phyloP scores from a whole-genome alignment of 257 asterid species.

The Primulina huaijiensis region DNA sequence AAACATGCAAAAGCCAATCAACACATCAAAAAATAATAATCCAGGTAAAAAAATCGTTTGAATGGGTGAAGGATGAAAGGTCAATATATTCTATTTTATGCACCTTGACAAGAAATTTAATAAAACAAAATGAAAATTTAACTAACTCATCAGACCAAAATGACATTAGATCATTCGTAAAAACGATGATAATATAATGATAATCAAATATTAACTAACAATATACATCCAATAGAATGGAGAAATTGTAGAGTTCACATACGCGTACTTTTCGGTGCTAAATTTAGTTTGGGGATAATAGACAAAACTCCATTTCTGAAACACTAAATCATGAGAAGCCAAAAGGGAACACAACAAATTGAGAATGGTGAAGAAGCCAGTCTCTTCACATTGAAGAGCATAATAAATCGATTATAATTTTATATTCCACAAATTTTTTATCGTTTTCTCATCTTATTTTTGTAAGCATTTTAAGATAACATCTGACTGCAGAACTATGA shows the following conservation, averaged over 20 bases:
- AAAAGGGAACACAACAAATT: neutral
- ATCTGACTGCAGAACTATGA: neutral
- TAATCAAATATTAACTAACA: constrained; percentile 4
- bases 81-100: neutral
- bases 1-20: constrained; percentile 19
- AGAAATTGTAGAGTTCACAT: neutral
- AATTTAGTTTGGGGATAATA: neutral
- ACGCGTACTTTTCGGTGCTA: neutral
- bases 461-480: no score
- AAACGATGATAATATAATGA: neutral
- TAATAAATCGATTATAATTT: neutral
- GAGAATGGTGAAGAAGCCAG: neutral
- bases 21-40: constrained; percentile 5
- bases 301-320: neutral
- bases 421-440: neutral
- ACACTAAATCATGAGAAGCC: neutral
- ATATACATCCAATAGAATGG: constrained; percentile 7
- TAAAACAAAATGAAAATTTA: constrained; percentile 12
- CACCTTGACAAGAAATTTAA: constrained; percentile 15
- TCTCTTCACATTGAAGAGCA: neutral
- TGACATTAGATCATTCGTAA: neutral
- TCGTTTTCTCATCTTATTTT: neutral
- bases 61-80: neutral
- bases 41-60: constrained; percentile 16
- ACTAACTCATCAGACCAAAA: constrained; percentile 13